Conservation (phyloP, 2,329 filamentous ascomycete genomes). For the Rhinocladiella mackenziei region DNA sequence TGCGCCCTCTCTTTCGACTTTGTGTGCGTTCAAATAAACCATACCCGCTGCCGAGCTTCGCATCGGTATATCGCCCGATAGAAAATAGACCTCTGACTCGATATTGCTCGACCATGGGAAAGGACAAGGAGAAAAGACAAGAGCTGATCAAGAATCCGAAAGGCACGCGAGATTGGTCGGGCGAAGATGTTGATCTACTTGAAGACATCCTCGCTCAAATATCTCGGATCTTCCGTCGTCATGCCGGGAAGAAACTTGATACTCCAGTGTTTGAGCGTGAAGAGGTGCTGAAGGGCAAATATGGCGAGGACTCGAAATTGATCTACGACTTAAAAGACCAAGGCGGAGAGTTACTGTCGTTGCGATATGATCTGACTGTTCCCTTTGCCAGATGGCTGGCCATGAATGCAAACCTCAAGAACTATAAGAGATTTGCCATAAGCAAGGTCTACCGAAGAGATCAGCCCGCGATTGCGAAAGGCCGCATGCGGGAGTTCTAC, state of each 20-base stretch:
- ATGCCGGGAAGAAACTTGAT: conserved; percentile 75
- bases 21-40: conserved; percentile 1
- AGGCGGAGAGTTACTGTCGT: conserved; percentile 75
- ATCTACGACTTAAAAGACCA: conserved; percentile 88
- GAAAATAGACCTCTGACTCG: background rate
- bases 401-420: conserved; percentile 78
- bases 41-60: background rate
- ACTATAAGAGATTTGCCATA: conserved; percentile 92
- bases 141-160: conserved; percentile 74
- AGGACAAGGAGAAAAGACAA: conserved; percentile 28
- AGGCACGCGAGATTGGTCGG: conserved; percentile 83
- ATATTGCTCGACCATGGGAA: conserved; percentile 20
- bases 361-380: conserved; percentile 84
- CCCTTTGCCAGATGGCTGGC: conserved; percentile 89
- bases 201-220: conserved; percentile 76
- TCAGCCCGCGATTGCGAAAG: conserved; percentile 82
- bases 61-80: background rate
- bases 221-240: conserved; percentile 74
- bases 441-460: conserved; percentile 84
- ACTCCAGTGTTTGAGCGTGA: conserved; percentile 81
- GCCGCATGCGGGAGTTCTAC: conserved; percentile 92
- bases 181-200: conserved; percentile 72
- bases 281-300: conserved; percentile 83
- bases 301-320: conserved; percentile 87
- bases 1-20: conserved; percentile 7